Evolutionary conservation across 2,329 filamentous ascomycete species (phyloP).

Genomic region (Colletotrichum sp.): DNA sequence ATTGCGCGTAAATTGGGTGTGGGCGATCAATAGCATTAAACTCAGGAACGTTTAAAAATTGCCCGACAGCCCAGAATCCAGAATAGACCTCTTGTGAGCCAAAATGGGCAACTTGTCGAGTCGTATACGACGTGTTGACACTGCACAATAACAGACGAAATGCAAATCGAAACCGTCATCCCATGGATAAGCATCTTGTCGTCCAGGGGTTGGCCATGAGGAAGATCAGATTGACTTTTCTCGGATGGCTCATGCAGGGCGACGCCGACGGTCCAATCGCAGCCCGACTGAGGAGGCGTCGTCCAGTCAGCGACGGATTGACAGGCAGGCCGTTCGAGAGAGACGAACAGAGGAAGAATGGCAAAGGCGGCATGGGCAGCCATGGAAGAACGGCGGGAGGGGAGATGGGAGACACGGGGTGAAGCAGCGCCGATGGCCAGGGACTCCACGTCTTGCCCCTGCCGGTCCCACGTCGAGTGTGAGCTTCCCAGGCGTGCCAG

Average conservation of each 20-base stretch:
- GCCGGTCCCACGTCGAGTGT: background rate
- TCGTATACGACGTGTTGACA: background rate
- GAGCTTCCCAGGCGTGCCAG: background rate
- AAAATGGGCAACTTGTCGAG: background rate
- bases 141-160: background rate
- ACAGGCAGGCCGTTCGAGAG: background rate
- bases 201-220: background rate
- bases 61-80: background rate
- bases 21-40: constrained; percentile 6
- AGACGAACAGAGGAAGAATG: background rate
- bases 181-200: constrained; percentile 1
- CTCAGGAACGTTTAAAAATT: background rate
- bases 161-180: constrained; percentile 9
- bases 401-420: background rate
- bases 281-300: background rate
- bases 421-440: background rate
- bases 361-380: background rate
- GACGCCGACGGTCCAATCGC: background rate
- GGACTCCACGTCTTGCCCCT: background rate
- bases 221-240: constrained; percentile 14
- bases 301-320: background rate
- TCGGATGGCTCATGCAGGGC: background rate
- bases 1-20: background rate
- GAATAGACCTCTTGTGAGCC: background rate
- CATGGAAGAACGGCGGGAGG: background rate